phyloP scores from a whole-genome alignment of 805 yeast species.

The Candida berthetii region DNA sequence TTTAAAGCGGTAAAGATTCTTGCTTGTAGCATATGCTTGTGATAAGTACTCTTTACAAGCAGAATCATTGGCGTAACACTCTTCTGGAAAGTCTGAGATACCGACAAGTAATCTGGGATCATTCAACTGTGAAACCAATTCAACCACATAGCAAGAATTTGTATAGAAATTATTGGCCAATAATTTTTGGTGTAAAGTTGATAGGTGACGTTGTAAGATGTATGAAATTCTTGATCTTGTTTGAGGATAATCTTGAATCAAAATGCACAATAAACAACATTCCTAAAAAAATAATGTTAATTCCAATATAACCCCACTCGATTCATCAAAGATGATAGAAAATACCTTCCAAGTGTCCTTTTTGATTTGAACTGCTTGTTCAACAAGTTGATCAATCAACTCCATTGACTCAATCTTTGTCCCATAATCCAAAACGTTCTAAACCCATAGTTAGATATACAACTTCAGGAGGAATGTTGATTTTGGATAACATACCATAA shows the following conservation, averaged over 20 bases:
- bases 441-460: conserved; percentile 1
- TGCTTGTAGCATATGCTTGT: neutral
- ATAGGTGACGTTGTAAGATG: neutral
- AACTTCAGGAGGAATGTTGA: too few relatives aligned
- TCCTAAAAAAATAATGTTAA: neutral
- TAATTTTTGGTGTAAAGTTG: neutral
- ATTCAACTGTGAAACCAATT: conserved; percentile 15
- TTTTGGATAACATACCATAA: conserved; percentile 9
- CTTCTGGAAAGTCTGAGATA: neutral
- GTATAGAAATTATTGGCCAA: conserved; percentile 5
- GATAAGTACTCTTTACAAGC: conserved; percentile 10
- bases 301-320: too few relatives aligned
- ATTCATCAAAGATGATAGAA: too few relatives aligned
- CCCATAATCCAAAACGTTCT: conserved; percentile 14
- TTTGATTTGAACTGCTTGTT: neutral
- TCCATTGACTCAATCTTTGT: neutral
- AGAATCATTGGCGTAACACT: conserved; percentile 13
- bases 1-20: conserved; percentile 5
- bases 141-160: conserved; percentile 13
- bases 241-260: conserved; percentile 15
- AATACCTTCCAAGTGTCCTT: conserved; percentile 20
- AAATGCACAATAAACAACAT: conserved; percentile 14
- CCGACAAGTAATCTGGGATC: neutral
- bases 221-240: neutral
- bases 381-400: conserved; percentile 7